Evolutionary conservation across 2,329 filamentous ascomycete species (phyloP), one percentile per base, ranked within the genome.

Genomic region (Celoporthe dispersa): DNA sequence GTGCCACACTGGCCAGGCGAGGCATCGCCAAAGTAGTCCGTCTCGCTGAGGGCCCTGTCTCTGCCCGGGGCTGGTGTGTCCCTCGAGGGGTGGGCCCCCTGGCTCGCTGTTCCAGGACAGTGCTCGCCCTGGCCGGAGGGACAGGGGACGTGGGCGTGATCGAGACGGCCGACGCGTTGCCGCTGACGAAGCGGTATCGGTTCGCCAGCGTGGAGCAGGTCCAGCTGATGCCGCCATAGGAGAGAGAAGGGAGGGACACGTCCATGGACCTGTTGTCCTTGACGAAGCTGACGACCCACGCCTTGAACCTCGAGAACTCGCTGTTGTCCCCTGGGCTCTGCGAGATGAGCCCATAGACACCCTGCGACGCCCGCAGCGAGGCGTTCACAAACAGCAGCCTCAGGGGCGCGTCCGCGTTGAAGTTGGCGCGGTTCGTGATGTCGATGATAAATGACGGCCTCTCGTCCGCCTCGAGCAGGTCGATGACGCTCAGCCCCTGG

Each of bases 371-470:
- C 65, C 89, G 87, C 67, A 95, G 81, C 3, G 91, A 86, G 12
- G 85, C 83, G 77, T 95, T 96, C 39, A 87, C 86, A 77, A 92
- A 94, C 0, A 93, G 74, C 9, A 93, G 84, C 39, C 87, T 84
- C 51, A 94, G 79, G 1, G 83, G 83, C 0, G 85, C 84, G 1
- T 85, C 84, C 1, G 85, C 81, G 31, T 80, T 81, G 62, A 83
- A 84, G 74, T 90, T 90, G n/a, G 81, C 78, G 1, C 83, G 78
- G 75, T 91, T 88, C 9, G 83, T 82, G 65, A 92, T 80, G 75
- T 95, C 92, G 44, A 95, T 83, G 57, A 95, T 86, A 75, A 95
- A 93, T 0, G 91, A 92, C 2, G 92, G 93, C 62, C 93, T 84
- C 64, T 91, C 88, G 77, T 96, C 93, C 73, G 92, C 87, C 76